A percentile compares a stretch with the other conserved stretches of the same genome.
These are phyloP conservation scores for Rhizopus delemar DNA, from an alignment of 371 early-diverging fungal genomes.

Conservation along the genomic window DNA sequence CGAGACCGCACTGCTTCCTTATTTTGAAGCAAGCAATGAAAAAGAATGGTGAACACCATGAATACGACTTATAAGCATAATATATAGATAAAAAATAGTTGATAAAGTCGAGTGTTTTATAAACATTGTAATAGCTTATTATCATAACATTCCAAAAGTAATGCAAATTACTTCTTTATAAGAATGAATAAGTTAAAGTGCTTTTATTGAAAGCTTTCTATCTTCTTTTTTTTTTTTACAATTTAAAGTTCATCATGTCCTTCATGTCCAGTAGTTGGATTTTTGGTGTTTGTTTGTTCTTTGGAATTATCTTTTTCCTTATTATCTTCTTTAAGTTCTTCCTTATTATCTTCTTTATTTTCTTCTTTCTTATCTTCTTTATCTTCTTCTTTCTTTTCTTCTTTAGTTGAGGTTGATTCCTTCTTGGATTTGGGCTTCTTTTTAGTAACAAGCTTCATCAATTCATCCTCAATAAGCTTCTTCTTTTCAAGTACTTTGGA, in stretches of 20 bases:
- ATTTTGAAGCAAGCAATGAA: too few relatives aligned
- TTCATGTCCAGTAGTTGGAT: conserved; percentile 1
- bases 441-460: conserved; percentile 56
- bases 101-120: too few relatives aligned
- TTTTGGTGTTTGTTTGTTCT: too few relatives aligned
- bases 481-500: conserved; percentile 53
- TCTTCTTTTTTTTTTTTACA: conserved; percentile 1
- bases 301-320: conserved; percentile 6
- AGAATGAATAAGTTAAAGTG: too few relatives aligned
- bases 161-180: too few relatives aligned
- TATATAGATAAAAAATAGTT: too few relatives aligned
- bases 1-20: too few relatives aligned
- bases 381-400: conserved; percentile 13
- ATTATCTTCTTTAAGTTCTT: conserved; percentile 8
- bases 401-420: conserved; percentile 6
- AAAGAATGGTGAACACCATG: too few relatives aligned
- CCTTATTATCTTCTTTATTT: conserved; percentile 9
- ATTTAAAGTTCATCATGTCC: conserved; percentile 19
- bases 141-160: too few relatives aligned
- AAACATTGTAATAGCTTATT: too few relatives aligned
- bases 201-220: not conserved
- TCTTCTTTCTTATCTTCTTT: conserved; percentile 13
- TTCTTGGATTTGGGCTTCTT: conserved; percentile 57
- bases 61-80: too few relatives aligned
- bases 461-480: conserved; percentile 53